These are phyloP conservation scores for Pleoardoris graminearum DNA, from an alignment of 2,329 filamentous ascomycete species.

Conservation along the genomic window DNA sequence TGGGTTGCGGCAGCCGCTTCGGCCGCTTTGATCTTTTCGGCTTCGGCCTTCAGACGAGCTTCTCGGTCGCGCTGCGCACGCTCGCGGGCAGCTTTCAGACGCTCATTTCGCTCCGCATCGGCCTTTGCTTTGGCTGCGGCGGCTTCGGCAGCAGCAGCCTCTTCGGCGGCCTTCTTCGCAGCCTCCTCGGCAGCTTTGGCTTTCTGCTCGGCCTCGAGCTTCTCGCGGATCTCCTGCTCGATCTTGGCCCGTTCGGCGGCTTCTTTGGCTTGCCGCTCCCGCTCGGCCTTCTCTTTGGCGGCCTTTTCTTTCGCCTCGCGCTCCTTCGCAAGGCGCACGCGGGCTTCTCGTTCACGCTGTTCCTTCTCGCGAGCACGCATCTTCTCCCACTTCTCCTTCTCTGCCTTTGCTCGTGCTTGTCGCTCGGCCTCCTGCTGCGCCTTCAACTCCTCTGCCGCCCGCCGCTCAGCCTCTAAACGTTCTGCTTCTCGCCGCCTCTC, in stretches of 20 bases:
- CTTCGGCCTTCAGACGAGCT: conserved; percentile 42
- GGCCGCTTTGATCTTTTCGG: conserved; percentile 37
- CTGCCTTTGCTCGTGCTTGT: conserved; percentile 50
- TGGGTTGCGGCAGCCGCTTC: conserved; percentile 27
- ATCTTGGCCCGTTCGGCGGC: conserved; percentile 41
- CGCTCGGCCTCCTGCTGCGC: conserved; percentile 54
- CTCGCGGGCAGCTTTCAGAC: conserved; percentile 45
- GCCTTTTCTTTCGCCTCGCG: conserved; percentile 46
- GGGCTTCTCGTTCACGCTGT: conserved; percentile 52
- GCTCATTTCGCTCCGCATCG: conserved; percentile 40
- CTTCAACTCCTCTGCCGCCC: conserved; percentile 45
- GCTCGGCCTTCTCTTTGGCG: conserved; percentile 46
- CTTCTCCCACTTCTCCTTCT: conserved; percentile 58
- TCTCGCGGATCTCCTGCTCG: conserved; percentile 49
- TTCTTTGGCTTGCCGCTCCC: conserved; percentile 43
- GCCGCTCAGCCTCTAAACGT: conserved; percentile 30
- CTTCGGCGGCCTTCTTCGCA: conserved; percentile 38
- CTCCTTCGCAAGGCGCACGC: conserved; percentile 51
- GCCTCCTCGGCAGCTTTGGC: conserved; percentile 47
- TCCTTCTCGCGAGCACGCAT: conserved; percentile 53
- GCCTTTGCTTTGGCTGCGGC: conserved; percentile 37
- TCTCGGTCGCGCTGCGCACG: conserved; percentile 45
- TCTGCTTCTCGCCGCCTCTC: conserved; percentile 50
- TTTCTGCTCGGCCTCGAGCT: conserved; percentile 45
- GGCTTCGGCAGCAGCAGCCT: conserved; percentile 34